A percentile compares a stretch with the other conserved stretches of the same genome.
Evolutionary conservation across 352 stramenopile species (phyloP).

Genomic region (Globisporangium okanoganense): DNA sequence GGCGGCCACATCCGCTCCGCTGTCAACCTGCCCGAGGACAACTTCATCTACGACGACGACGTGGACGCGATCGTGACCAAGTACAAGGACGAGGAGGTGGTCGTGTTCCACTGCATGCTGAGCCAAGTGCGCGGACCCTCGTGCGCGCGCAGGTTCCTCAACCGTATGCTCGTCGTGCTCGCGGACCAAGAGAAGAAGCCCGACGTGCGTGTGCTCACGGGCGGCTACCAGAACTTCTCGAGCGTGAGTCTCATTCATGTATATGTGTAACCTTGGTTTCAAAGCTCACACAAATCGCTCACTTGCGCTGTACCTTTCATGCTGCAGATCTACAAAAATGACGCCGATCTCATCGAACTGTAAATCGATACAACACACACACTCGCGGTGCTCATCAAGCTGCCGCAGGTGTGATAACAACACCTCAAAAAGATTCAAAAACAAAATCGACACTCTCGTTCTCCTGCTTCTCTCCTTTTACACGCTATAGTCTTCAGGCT

Average conservation of each 20-base stretch:
- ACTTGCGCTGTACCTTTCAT: neutral
- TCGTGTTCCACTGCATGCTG: slow-evolving; percentile 89
- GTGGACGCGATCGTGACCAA: slow-evolving; percentile 69
- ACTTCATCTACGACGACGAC: slow-evolving; percentile 79
- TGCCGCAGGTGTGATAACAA: neutral
- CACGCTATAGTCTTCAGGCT: slow-evolving; percentile 47
- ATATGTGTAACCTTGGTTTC: no score
- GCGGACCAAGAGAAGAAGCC: slow-evolving; percentile 43
- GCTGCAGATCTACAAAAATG: slow-evolving; percentile 20
- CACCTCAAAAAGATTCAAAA: neutral
- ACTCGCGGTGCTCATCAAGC: neutral
- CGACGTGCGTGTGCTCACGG: slow-evolving; percentile 60
- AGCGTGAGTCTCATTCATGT: slow-evolving; percentile 25
- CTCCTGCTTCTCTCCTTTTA: slow-evolving; percentile 17
- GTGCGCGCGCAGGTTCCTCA: slow-evolving; percentile 75
- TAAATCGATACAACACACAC: neutral
- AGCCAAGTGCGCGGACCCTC: slow-evolving; percentile 78
- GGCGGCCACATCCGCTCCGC: slow-evolving; percentile 74
- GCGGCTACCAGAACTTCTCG: slow-evolving; percentile 67
- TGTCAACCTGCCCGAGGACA: slow-evolving; percentile 73
- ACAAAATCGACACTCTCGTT: neutral
- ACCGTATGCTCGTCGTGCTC: slow-evolving; percentile 50
- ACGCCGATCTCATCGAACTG: slow-evolving; percentile 20
- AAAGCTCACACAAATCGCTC: neutral
- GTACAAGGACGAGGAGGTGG: slow-evolving; percentile 53